Evolutionary conservation across 2,329 filamentous ascomycete species (phyloP).

Genomic region (Colletotrichum camelliae): DNA sequence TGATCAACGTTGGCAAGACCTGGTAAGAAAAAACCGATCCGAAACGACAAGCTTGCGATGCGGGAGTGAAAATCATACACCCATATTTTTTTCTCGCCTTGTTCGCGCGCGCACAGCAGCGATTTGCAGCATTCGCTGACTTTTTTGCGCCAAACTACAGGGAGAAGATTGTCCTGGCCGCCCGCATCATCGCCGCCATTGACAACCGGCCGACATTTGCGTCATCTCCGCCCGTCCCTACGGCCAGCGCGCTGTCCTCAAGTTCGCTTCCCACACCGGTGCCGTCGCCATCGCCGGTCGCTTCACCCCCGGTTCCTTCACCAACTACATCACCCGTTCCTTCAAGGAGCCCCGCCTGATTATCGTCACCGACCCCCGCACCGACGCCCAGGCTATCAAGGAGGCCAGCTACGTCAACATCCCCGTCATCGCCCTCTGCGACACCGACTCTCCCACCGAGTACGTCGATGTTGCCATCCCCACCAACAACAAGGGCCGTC

Average conservation of each 20-base stretch:
- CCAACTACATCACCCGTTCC: slow-evolving; percentile 99
- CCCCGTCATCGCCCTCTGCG: slow-evolving; percentile 97
- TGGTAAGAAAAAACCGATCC: slow-evolving; percentile 70
- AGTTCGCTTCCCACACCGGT: slow-evolving; percentile 99
- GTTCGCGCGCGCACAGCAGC: not conserved
- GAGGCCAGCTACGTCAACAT: slow-evolving; percentile 99
- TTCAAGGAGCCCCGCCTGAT: slow-evolving; percentile 99
- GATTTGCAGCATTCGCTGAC: not conserved
- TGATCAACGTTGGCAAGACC: slow-evolving; percentile 99
- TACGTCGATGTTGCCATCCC: slow-evolving; percentile 99
- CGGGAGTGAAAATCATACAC: not conserved
- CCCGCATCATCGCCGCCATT: slow-evolving; percentile 97
- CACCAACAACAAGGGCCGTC: slow-evolving; percentile 99
- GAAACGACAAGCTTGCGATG: not conserved
- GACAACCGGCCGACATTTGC: slow-evolving; percentile 99
- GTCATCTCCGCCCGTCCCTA: slow-evolving; percentile 99
- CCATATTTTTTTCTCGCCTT: not conserved
- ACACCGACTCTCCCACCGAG: slow-evolving; percentile 99
- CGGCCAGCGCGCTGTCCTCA: slow-evolving; percentile 98
- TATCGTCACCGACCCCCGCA: slow-evolving; percentile 98
- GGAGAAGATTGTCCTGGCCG: slow-evolving; percentile 99
- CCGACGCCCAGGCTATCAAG: slow-evolving; percentile 99
- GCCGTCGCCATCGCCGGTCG: slow-evolving; percentile 98
- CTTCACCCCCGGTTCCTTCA: slow-evolving; percentile 99
- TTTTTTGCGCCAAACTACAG: slow-evolving; percentile 48